A percentile compares a stretch with the other conserved stretches of the same genome.
These are phyloP conservation scores for Trichophaea hybrida DNA, from an alignment of 2,329 filamentous ascomycete genomes.

Conservation along the genomic window DNA sequence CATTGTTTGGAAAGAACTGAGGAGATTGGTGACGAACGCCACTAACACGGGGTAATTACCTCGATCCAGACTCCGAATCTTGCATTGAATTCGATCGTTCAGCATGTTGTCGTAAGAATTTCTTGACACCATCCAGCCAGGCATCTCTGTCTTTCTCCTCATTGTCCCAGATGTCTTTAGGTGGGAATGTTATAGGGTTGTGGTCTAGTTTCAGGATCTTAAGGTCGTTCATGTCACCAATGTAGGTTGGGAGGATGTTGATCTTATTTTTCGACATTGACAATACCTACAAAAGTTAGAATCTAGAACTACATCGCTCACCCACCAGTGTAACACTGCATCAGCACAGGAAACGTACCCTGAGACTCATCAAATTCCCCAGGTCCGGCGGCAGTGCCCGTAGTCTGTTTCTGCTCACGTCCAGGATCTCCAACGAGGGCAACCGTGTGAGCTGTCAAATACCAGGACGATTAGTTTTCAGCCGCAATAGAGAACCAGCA, in stretches of 20 bases:
- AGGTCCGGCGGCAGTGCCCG: slow-evolving; percentile 24
- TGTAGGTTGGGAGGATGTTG: slow-evolving; percentile 25
- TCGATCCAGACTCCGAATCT: slow-evolving; percentile 24
- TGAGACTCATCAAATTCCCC: slow-evolving; percentile 25
- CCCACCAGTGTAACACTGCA: not conserved
- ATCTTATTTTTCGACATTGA: slow-evolving; percentile 28
- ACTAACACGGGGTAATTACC: slow-evolving; percentile 14
- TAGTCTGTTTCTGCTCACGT: slow-evolving; percentile 27
- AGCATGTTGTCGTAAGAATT: slow-evolving; percentile 20
- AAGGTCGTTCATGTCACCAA: slow-evolving; percentile 26
- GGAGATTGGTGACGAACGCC: not conserved
- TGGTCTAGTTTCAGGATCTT: slow-evolving; percentile 27
- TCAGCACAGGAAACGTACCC: slow-evolving; percentile 14
- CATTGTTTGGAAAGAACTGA: not conserved
- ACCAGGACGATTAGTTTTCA: not conserved
- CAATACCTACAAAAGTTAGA: slow-evolving; percentile 19
- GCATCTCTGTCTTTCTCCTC: slow-evolving; percentile 23
- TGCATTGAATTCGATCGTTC: slow-evolving; percentile 16
- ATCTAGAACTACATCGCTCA: not conserved
- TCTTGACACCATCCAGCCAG: slow-evolving; percentile 25
- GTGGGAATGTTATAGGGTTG: slow-evolving; percentile 24
- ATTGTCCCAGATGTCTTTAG: slow-evolving; percentile 22
- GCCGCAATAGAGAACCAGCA: not conserved
- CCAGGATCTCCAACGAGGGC: slow-evolving; percentile 26
- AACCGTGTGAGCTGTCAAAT: slow-evolving; percentile 23